Base-by-base conservation (phyloP, 805 yeast species). In the Millerozyma miso region DNA sequence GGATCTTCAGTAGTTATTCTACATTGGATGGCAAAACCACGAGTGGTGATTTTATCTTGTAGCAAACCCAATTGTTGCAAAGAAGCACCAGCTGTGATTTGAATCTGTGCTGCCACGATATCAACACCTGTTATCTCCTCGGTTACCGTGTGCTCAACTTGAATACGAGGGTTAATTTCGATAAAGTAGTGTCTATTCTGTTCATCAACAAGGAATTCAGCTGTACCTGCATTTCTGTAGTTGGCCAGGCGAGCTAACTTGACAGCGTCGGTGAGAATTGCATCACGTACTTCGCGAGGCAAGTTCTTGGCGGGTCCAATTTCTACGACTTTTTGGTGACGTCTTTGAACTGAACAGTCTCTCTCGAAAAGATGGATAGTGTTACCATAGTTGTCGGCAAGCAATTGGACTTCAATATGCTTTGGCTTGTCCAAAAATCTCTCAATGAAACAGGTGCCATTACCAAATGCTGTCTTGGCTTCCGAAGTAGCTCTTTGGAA, bases 1-100 rank as follows among this genome's bases (percentile, higher is more conserved):
- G 99, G 98, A 63, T 91, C 99, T 69, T 93, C 99, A 40, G 99
- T 91, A 45, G 98, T 91, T 73, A 93, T 93, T 76, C 99, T 89
- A 75, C 99, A 91, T 74, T 93, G 99, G 55, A 93, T 93, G 32
- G 99, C 98, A 62, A 90, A 91, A 16, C 99, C 99, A 61, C 98
- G 81, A 39, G 96, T 84, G 44, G 97, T 86, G 70, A 93, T 88
- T 62, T 85, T 85, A 67, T 91, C 97, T 72, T 93, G 99, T 53
- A 90, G 73, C 49, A 93, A 76, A 15, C 98, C 98, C 56, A 93
- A 76, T 63, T 93, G 96, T 54, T 80, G 84, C 56, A 93, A 76
- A 2, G 95, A 79, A 23, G 99, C 99, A 58, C 99, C 99, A 2
- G 98, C 98, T 37, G 98, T 97, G 59, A 91, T 88, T 74, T 91